Evolutionary conservation across 352 stramenopile genomes (phyloP), one percentile per base, ranked within the genome.

Genomic region (Phytophthora pinifolia): DNA sequence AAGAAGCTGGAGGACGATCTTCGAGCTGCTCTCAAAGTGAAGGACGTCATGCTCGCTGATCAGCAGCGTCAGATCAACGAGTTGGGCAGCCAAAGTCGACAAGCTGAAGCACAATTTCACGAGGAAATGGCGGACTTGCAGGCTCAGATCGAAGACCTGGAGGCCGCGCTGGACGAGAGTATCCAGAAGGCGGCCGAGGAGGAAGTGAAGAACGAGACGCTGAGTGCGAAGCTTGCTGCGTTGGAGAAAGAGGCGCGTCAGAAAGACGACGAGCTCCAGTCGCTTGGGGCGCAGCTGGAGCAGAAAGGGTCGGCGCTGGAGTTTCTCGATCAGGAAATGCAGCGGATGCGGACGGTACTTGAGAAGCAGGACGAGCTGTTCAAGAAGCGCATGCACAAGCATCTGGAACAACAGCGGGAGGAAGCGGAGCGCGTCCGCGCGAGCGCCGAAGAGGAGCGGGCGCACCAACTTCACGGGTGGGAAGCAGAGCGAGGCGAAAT

Each of bases 41-140:
- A 89, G 43, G 74, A 91, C 22, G 71, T 88, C 1, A 91, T 91
- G 76, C 66, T 88, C 6, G 70, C 79, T 9, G 78, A 89, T 38
- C 72, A 87, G 25, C 59, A 70, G 25, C 62, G 76, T n/a, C 81
- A 87, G 49, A 69, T 86, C 0, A 51, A 69, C 9, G 65, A 88
- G 36, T 39, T 85, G 25, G 67, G 59, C 0, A 53, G 56, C 13
- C 61, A 75, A 2, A 54, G 63, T 1, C 46, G 66, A 5, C 59
- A 69, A 20, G 4, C 65, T 0, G 76, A 86, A 41, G 43, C 48
- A 13, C 73, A 83, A 9, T 76, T 83, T 15, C 65, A 74, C 2
- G 65, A 79, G 25, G 74, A 89, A 35, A 77, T 81, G 14, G 43
- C 43, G 0, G 78, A 86, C 2, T 64, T 74, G 12, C 70, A 86